A percentile compares a stretch with the other conserved stretches of the same genome.
Evolutionary conservation across 169 alveolate genomes (phyloP).

Genomic region (Plasmodium gaboni): DNA sequence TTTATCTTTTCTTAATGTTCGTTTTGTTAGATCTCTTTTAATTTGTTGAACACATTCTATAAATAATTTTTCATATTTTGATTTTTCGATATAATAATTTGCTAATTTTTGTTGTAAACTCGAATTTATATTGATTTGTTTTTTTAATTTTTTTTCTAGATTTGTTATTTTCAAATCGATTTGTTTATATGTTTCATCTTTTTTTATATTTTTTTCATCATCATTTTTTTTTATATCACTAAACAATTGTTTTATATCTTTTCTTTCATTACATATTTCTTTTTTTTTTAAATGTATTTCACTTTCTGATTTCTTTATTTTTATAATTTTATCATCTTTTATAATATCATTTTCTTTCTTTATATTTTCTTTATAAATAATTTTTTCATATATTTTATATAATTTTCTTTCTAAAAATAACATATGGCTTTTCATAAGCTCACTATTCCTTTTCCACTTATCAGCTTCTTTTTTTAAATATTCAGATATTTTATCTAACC

Average conservation of each 20-base stretch:
- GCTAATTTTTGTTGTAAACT: conserved; percentile 65
- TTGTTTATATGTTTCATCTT: conserved; percentile 19
- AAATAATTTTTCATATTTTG: conserved; percentile 64
- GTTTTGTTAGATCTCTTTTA: conserved; percentile 53
- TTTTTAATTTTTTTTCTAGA: conserved; percentile 72
- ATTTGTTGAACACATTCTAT: conserved; percentile 49
- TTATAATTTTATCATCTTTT: conserved; percentile 4
- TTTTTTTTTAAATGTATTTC: not conserved
- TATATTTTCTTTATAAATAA: conserved; percentile 23
- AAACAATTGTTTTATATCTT: not conserved
- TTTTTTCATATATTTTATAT: conserved; percentile 38
- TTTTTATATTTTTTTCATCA: conserved; percentile 23
- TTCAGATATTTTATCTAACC: conserved; percentile 59
- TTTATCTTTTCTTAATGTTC: conserved; percentile 38
- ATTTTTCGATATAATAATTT: conserved; percentile 55
- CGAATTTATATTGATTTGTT: conserved; percentile 64
- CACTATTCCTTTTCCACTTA: conserved; percentile 75
- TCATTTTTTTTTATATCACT: conserved; percentile 15
- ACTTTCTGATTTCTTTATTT: conserved; percentile 1
- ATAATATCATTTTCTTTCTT: conserved; percentile 2
- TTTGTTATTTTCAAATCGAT: conserved; percentile 30
- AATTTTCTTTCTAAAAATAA: conserved; percentile 51
- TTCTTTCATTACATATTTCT: conserved; percentile 10
- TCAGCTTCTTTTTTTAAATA: conserved; percentile 75
- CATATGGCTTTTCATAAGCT: conserved; percentile 71